Base-by-base conservation (phyloP, 164 flowering plant genomes). In the Sedum album region DNA sequence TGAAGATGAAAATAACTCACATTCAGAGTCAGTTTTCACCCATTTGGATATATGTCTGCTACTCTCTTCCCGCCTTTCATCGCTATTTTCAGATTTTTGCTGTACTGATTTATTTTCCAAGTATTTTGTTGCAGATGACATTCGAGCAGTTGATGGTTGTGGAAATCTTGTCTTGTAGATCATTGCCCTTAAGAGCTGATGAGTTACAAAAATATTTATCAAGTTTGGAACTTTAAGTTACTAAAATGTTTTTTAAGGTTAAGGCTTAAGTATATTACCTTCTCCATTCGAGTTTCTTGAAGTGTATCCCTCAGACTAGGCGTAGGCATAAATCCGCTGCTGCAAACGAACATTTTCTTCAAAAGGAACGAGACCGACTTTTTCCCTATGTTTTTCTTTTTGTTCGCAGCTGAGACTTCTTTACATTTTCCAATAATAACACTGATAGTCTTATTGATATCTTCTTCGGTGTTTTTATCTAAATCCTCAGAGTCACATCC, bases 21-120 rank as follows among this genome's bases (percentile, higher is more conserved):
- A 88, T 70, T 92, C 96, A 18, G 96, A 87, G 78, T 92, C 96
- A 6, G 95, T 92, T 70, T 92, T 92, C 55, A 82, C 96, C 98
- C 98, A 92, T 83, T 85, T 90, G 66, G 75, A 72, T 60, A 77
- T 83, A 63, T 79, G 80, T 8, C 64, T 68, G 36, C 65, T 63
- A 66, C 68, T 74, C 31, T 78, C 78, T 25, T 76, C 78, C 10
- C 53, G 41, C 48, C 2, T 49, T 31, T 85, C 82, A 64, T 80
- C 82, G 21, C 82, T 84, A 17, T 49, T 35, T 1, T 71, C 73
- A 31, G 21, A 51, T 30, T 78, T 73, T 1, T 71, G 25, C 57
- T 42, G 33, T 13, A 31, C 63, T 35, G 71, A 73, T 67, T 75
- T 79, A 48, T 82, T 81, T 68, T 75, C 82, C 64, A 89, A 61